Base-by-base conservation (phyloP, 768 basidiomycete species). In the Tulasnella sp. region DNA sequence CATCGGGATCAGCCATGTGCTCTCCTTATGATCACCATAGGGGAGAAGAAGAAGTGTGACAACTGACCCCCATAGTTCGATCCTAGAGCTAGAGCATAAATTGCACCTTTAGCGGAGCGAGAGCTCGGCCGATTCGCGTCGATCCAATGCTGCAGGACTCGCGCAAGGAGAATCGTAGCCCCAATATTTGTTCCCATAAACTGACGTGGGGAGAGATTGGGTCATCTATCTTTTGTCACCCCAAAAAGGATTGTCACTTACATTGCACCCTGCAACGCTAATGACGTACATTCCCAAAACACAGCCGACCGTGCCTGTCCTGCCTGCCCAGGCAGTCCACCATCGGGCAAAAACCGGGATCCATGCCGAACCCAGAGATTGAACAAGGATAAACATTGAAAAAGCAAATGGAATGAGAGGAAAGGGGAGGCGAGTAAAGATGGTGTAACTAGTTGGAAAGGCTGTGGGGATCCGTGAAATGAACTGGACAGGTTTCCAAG, bases 341-440 rank as follows among this genome's bases (percentile, higher is more conserved):
- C 93, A 93, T 2, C 79, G 79, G 0, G 89, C 91, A 81, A 96
- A 97, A 31, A 96, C 86, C 15, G 89, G 86, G 11, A 97, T 93
- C 95, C 96, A 99, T 36, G 94, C 94, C 77, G 89, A 86, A 15
- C 89, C 86, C 7, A 99, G 87, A 0, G 87, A 92, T 81, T 96
- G 92, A 76, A 97, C 93, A 76, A 99, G 88, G 79, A 98, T 94
- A 84, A 99, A 98, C 83, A 96, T 94, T 0, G 92, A 91, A 81
- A 98, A 95, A 0, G 95, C 93, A 81, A 99, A 99, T 0, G 94
- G 94, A 19, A 97, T 85, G 8, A 97, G 88, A 15, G 89, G 87
- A 77, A 95, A 89, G 0, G 95, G 96, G 0, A 96, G 85, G 25
- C 91, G 88, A 0, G 89, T 86, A 29, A 90, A 83, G 29, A 89